A percentile compares a stretch with the other conserved stretches of the same genome.
Evolutionary conservation across 306 rosid species (phyloP).

Genomic region (Cucurbita ficifolia): DNA sequence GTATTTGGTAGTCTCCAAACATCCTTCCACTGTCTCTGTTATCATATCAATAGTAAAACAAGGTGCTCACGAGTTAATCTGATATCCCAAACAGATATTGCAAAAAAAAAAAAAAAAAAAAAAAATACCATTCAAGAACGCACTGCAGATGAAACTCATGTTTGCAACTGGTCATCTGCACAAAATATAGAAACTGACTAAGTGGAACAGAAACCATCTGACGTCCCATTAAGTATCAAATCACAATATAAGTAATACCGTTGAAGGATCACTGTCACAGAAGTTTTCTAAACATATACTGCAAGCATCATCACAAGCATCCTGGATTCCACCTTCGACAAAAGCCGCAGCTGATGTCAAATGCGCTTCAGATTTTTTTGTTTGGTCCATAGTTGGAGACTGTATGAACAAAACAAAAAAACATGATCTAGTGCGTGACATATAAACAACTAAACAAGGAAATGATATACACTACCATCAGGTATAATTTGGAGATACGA

Average conservation of each 20-base stretch:
- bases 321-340: slow-evolving; percentile 97
- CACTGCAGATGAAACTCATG: slow-evolving; percentile 97
- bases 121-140: slow-evolving; percentile 75
- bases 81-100: neutral
- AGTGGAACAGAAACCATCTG: neutral
- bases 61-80: neutral
- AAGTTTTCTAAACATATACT: slow-evolving; percentile 89
- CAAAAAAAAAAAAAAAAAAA: slow-evolving; percentile 7
- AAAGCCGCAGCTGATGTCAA: slow-evolving; percentile 91
- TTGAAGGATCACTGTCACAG: slow-evolving; percentile 77
- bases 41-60: neutral
- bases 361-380: slow-evolving; percentile 43
- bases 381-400: slow-evolving; percentile 48
- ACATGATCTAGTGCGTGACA: neutral
- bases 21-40: neutral
- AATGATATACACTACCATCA: neutral
- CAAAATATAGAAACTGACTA: neutral
- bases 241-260: slow-evolving; percentile 23
- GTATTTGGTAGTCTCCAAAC: neutral
- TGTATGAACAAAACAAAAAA: neutral
- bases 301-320: slow-evolving; percentile 90
- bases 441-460: neutral
- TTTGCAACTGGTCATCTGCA: slow-evolving; percentile 81
- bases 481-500: neutral
- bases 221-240: neutral